phyloP scores from a whole-genome alignment of 129 eudicot species.

The Lactuca sativa region DNA sequence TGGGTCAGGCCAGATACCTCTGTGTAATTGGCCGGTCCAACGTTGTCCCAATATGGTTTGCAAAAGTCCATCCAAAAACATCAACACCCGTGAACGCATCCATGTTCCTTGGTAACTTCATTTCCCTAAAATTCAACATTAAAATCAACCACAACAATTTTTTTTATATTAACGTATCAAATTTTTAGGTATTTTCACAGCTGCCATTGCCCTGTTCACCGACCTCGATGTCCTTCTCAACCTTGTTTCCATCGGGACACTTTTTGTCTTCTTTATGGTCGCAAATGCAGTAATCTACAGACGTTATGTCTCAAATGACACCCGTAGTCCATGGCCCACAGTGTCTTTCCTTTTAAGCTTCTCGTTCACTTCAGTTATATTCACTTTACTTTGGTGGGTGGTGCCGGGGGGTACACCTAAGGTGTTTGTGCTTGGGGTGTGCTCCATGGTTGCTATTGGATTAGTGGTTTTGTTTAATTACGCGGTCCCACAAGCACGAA shows the following conservation, averaged over 20 bases:
- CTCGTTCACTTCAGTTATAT: constrained; percentile 59
- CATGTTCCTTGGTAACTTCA: constrained; percentile 74
- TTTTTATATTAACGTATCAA: too few relatives aligned
- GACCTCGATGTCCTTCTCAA: constrained; percentile 80
- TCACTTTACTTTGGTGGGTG: constrained; percentile 76
- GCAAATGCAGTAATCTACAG: constrained; percentile 90
- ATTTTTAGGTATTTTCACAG: constrained; percentile 78
- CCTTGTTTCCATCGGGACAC: constrained; percentile 87
- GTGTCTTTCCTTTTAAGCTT: constrained; percentile 69
- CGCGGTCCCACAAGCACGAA: constrained; percentile 77
- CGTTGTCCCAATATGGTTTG: constrained; percentile 86
- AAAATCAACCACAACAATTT: background rate
- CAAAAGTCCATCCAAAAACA: constrained; percentile 83
- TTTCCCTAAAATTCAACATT: background rate
- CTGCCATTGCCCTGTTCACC: constrained; percentile 83
- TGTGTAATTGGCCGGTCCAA: constrained; percentile 95
- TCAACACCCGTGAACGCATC: constrained; percentile 94
- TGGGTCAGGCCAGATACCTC: constrained; percentile 97
- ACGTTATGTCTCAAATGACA: constrained; percentile 67
- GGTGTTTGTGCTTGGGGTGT: constrained; percentile 66
- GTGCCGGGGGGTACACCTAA: constrained; percentile 73
- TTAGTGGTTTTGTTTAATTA: constrained; percentile 55
- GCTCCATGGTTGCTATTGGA: constrained; percentile 54
- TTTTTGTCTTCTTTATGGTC: constrained; percentile 93
- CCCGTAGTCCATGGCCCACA: constrained; percentile 85